These are phyloP conservation scores for Auxenochlorella pyrenoidosa DNA, from an alignment of 139 green algal species.

Conservation along the genomic window DNA sequence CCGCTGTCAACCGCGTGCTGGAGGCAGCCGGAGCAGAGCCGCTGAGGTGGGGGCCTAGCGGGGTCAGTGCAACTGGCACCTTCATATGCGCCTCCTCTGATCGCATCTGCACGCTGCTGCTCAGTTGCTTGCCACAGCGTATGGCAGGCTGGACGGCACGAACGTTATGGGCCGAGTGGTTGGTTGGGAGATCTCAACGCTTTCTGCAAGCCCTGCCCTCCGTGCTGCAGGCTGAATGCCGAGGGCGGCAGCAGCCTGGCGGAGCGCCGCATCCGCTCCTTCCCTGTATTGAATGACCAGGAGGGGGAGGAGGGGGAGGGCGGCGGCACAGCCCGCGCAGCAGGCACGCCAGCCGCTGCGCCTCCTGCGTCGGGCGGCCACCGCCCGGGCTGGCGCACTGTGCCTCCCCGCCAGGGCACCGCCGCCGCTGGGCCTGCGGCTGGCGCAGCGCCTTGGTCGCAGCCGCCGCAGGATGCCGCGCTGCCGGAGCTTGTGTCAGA, in stretches of 20 bases:
- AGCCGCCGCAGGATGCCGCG: not conserved
- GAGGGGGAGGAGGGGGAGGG: not conserved
- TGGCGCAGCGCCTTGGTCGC: not conserved
- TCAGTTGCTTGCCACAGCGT: too few species aligned
- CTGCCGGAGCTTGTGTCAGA: not conserved
- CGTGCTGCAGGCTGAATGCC: not conserved
- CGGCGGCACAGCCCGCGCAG: not conserved
- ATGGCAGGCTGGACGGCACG: too few species aligned
- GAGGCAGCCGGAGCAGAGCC: not conserved
- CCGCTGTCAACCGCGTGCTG: constrained; percentile 37
- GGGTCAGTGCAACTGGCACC: too few species aligned
- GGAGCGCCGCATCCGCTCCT: constrained; percentile 24
- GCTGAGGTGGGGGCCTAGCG: constrained; percentile 9
- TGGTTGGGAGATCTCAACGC: too few species aligned
- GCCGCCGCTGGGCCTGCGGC: not conserved
- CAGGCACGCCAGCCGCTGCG: not conserved
- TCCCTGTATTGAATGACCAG: not conserved
- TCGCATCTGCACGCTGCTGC: too few species aligned
- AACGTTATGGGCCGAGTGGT: too few species aligned
- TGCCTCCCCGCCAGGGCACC: too few species aligned
- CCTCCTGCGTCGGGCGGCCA: not conserved
- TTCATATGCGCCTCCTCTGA: too few species aligned
- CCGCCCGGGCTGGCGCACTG: not conserved
- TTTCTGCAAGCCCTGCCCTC: not conserved
- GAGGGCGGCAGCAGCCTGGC: not conserved